Evolutionary conservation across 1,139 yeast genomes (phyloP).

Genomic region (Yamadazyma triangularis): DNA sequence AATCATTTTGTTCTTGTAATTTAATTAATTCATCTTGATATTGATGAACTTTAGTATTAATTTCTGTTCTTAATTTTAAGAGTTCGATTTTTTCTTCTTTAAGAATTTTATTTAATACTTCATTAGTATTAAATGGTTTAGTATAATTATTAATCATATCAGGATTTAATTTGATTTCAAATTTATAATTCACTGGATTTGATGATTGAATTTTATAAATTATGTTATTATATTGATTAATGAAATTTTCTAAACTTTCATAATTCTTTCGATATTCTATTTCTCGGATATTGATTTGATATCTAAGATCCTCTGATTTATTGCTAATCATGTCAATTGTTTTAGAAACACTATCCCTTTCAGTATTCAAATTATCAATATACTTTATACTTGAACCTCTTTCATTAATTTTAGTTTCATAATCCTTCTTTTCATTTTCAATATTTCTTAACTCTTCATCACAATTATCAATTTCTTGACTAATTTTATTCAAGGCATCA

Average conservation of each 20-base stretch:
- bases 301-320: conserved; percentile 32
- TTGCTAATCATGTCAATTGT: conserved; percentile 49
- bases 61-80: conserved; percentile 42
- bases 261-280: conserved; percentile 42
- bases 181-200: conserved; percentile 14
- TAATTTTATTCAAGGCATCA: conserved; percentile 49
- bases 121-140: conserved; percentile 22
- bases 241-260: conserved; percentile 47
- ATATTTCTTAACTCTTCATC: conserved; percentile 40
- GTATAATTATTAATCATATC: conserved; percentile 16
- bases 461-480: conserved; percentile 47
- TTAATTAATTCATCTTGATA: conserved; percentile 57
- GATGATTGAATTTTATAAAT: conserved; percentile 42
- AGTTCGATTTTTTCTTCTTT: conserved; percentile 39
- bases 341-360: conserved; percentile 54
- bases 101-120: conserved; percentile 29
- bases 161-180: conserved; percentile 27
- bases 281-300: conserved; percentile 43
- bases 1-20: conserved; percentile 58
- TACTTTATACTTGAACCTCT: conserved; percentile 61
- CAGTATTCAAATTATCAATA: conserved; percentile 58
- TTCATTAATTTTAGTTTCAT: conserved; percentile 43
- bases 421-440: conserved; percentile 40
- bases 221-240: conserved; percentile 53
- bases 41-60: conserved; percentile 45